A percentile compares a stretch with the other conserved stretches of the same genome.
Evolutionary conservation across 176 grass and related monocot species (phyloP).

Genomic region (Juncus effusus): DNA sequence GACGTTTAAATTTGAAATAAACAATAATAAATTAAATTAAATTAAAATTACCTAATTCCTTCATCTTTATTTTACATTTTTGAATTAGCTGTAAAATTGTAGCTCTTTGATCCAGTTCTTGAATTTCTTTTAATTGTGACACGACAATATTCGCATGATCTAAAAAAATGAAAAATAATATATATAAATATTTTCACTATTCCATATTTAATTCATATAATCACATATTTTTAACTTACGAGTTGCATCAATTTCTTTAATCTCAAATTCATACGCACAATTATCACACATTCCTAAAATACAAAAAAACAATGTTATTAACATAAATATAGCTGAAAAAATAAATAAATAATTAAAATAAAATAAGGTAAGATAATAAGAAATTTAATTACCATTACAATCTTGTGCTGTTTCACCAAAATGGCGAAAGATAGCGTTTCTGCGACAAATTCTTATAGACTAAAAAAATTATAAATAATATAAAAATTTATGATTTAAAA

Average conservation of each 20-base stretch:
- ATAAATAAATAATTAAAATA: conserved; percentile 1
- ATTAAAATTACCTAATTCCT: conserved; percentile 43
- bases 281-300: conserved; percentile 53
- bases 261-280: conserved; percentile 41
- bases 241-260: conserved; percentile 41
- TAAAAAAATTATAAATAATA: conserved; percentile 28
- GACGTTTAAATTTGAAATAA: neutral
- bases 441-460: conserved; percentile 72
- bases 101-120: conserved; percentile 78
- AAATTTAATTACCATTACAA: conserved; percentile 61
- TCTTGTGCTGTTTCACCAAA: conserved; percentile 77
- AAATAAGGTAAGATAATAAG: conserved; percentile 1
- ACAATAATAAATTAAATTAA: neutral
- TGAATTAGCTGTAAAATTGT: conserved; percentile 82
- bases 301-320: conserved; percentile 10
- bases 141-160: conserved; percentile 61
- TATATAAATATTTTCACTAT: neutral
- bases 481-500: conserved; percentile 9
- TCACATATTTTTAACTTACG: conserved; percentile 20
- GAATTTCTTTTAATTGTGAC: conserved; percentile 37
- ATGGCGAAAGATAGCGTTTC: conserved; percentile 77
- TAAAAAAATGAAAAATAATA: conserved; percentile 33
- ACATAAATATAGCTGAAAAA: neutral
- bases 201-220: neutral
- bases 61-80: conserved; percentile 71